Evolutionary conservation across 1,284 basidiomycete species (phyloP), one percentile per base, ranked within the genome.

Genomic region (Trichosporon sp.): DNA sequence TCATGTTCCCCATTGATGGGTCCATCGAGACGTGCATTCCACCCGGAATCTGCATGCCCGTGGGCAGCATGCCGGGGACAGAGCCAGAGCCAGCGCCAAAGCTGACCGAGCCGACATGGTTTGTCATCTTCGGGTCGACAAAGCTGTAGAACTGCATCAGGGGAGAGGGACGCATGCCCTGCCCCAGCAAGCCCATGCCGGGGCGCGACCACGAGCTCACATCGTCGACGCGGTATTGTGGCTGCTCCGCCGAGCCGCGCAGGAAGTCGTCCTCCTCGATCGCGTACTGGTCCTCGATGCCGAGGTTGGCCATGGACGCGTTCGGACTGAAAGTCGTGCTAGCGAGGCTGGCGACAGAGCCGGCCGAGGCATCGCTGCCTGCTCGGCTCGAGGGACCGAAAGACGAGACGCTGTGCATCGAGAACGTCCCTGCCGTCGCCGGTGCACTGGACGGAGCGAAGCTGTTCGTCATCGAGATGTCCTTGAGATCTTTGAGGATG

Each of bases 151-250:
- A 10, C 7, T 68, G 68, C 2, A 68, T n/a, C 5, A 37, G 35
- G 37, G 63, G n/a, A 2, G 56, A 54, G 11, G 65, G 65, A 21
- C 43, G 65, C 16, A 68, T 40, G 43, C 70, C 73, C 6, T 72
- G 66, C 1, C 70, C 67, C 6, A 76, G 48, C 26, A 73, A 66
- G 16, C 73, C 72, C 38, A 70, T 69, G 5, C 73, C 76, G 31
- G 73, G 67, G 7, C 73, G 64, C 4, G 65, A 71, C 77, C 77
- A 79, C 3, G 76, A 71, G 4, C 68, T 63, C 10, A 69, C 14
- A 43, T 78, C 75, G 32, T 73, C 59, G 10, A 68, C 51, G 11
- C 71, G 46, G 68, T 51, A 73, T 2, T 65, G 26, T 5, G 70
- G 70, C 19, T 74, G 73, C 19, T 75, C 73, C 1, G 71, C 70